Conservation (phyloP, 139 green algal genomes). For the Desmodesmus armatus region DNA sequence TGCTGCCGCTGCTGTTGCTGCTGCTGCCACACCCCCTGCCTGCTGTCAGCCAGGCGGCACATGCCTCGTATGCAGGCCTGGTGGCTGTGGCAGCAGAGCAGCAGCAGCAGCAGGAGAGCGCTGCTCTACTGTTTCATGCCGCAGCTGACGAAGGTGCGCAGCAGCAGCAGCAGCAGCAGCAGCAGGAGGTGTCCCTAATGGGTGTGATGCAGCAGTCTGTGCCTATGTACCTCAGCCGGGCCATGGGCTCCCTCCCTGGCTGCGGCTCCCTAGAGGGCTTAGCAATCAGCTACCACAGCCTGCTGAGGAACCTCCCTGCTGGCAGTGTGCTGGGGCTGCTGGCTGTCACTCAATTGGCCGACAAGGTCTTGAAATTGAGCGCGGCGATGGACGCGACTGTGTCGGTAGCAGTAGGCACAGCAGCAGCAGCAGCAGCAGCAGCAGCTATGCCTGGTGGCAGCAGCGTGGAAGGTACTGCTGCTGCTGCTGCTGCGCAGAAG, state of each 20-base stretch:
- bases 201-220: background rate
- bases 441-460: too few species aligned
- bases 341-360: background rate
- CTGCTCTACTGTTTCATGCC: too few species aligned
- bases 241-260: background rate
- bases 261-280: conserved; percentile 34
- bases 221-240: conserved; percentile 7
- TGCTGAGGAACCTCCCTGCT: conserved; percentile 11
- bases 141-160: background rate
- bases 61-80: conserved; percentile 6
- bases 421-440: background rate
- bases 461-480: too few species aligned
- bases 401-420: background rate
- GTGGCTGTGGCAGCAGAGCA: background rate
- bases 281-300: conserved; percentile 13
- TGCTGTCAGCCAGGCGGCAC: conserved; percentile 22
- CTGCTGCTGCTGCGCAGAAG: background rate
- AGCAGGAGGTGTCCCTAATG: background rate
- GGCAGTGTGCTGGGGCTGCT: conserved; percentile 15
- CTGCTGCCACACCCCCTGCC: conserved; percentile 24
- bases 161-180: background rate
- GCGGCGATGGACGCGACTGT: background rate
- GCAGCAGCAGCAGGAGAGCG: background rate
- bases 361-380: background rate
- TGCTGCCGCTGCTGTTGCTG: conserved; percentile 37